phyloP scores from a whole-genome alignment of 495 filamentous ascomycete species.

The Niebla homalea region DNA sequence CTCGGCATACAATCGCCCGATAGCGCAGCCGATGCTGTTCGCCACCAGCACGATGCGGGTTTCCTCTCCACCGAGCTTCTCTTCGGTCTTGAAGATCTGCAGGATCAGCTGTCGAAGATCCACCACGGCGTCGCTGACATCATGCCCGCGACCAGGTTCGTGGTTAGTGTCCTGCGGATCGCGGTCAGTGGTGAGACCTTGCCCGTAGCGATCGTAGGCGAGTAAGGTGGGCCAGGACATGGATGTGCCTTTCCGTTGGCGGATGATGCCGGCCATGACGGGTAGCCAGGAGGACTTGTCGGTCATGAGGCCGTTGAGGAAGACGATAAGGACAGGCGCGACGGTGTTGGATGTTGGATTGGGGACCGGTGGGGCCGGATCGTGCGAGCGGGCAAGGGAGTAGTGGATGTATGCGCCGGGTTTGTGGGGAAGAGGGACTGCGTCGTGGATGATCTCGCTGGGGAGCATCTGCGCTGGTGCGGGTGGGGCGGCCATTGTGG shows the following conservation, averaged over 20 bases:
- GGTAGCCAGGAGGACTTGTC: slow-evolving; percentile 36
- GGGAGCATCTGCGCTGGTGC: slow-evolving; percentile 14
- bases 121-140: slow-evolving; percentile 30
- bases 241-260: slow-evolving; percentile 7
- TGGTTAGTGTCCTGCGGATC: slow-evolving; percentile 37
- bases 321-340: slow-evolving; percentile 35
- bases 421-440: slow-evolving; percentile 18
- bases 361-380: slow-evolving; percentile 3
- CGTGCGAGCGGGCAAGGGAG: slow-evolving; percentile 13
- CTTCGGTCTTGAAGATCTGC: slow-evolving; percentile 22
- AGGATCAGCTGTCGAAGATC: slow-evolving; percentile 40
- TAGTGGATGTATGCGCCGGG: slow-evolving; percentile 21
- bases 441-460: slow-evolving; percentile 9
- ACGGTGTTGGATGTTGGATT: no score
- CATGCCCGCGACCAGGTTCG: slow-evolving; percentile 38
- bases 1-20: slow-evolving; percentile 43
- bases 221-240: slow-evolving; percentile 33
- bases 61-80: slow-evolving; percentile 11
- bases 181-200: slow-evolving; percentile 39
- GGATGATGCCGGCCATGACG: slow-evolving; percentile 29
- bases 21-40: slow-evolving; percentile 47
- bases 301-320: slow-evolving; percentile 47
- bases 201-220: slow-evolving; percentile 52
- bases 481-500: background rate
- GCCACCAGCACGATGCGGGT: slow-evolving; percentile 34